Evolutionary conservation across 257 asterid species (phyloP).

Genomic region (Ophiorrhiza pumila): DNA sequence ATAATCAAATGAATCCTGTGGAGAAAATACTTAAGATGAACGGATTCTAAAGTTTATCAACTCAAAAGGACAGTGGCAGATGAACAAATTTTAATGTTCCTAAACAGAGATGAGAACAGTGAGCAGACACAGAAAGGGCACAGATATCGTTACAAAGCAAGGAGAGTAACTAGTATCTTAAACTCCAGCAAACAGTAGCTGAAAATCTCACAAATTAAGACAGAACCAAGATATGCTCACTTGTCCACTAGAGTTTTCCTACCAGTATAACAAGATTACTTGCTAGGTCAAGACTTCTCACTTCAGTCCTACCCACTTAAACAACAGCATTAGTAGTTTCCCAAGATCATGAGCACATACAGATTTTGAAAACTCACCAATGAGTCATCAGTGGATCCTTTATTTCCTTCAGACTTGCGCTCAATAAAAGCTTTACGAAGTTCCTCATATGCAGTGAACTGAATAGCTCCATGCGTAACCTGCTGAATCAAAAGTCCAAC

Average conservation of each 20-base stretch:
- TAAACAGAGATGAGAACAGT: not conserved
- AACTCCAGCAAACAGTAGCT: not conserved
- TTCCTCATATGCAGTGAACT: constrained; percentile 91
- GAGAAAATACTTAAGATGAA: constrained; percentile 12
- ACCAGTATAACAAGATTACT: not conserved
- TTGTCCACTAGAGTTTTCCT: not conserved
- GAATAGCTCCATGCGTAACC: constrained; percentile 97
- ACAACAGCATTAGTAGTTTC: not conserved
- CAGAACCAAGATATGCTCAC: not conserved
- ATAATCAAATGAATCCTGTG: constrained; percentile 80
- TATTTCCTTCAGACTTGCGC: constrained; percentile 38
- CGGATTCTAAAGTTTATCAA: constrained; percentile 1
- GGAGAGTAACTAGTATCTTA: not conserved
- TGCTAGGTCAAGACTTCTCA: not conserved
- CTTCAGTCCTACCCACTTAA: not conserved
- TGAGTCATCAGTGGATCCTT: constrained; percentile 29
- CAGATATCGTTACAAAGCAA: not conserved
- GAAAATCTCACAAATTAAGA: not conserved
- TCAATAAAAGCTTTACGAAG: constrained; percentile 56
- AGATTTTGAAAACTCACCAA: constrained; percentile 58
- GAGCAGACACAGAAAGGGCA: not conserved
- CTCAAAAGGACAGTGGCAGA: not conserved
- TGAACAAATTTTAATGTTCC: not conserved
- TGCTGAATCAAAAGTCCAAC: constrained; percentile 52
- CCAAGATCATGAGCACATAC: constrained; percentile 12